These are phyloP conservation scores for Deakozyma indianensis DNA, from an alignment of 805 yeast genomes.

Conservation along the genomic window DNA sequence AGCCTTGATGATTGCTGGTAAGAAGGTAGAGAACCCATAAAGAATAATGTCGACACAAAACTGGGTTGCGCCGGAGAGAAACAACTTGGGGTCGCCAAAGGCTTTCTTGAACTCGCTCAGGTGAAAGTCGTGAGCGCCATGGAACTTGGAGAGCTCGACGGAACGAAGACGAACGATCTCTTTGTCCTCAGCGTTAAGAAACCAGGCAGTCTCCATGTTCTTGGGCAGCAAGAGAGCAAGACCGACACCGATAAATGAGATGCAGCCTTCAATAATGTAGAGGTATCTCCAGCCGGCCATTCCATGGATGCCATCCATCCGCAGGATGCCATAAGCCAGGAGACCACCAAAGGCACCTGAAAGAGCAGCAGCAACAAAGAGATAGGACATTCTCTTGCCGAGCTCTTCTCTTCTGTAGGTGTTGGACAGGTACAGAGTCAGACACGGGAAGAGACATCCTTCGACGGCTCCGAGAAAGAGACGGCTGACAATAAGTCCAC, in stretches of 20 bases:
- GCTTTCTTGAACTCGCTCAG: slow-evolving; percentile 23
- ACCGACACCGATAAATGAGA: slow-evolving; percentile 21
- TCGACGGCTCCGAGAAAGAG: slow-evolving; percentile 28
- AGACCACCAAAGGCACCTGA: slow-evolving; percentile 26
- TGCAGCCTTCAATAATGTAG: slow-evolving; percentile 40
- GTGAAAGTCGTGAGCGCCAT: slow-evolving; percentile 21
- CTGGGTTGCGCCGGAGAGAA: slow-evolving; percentile 25
- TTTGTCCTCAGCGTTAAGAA: slow-evolving; percentile 26
- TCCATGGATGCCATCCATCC: slow-evolving; percentile 27
- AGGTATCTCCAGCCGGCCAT: slow-evolving; percentile 41
- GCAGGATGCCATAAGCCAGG: slow-evolving; percentile 26
- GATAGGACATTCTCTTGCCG: slow-evolving; percentile 25
- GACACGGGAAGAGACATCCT: slow-evolving; percentile 31
- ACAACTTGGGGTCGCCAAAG: slow-evolving; percentile 24
- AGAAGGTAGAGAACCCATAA: slow-evolving; percentile 32
- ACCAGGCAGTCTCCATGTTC: slow-evolving; percentile 26
- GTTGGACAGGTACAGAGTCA: slow-evolving; percentile 17
- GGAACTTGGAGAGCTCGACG: slow-evolving; percentile 22
- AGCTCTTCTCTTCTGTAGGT: slow-evolving; percentile 27
- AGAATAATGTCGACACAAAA: slow-evolving; percentile 30
- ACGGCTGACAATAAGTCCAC: slow-evolving; percentile 22
- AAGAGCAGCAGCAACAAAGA: slow-evolving; percentile 23
- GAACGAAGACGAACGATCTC: slow-evolving; percentile 24
- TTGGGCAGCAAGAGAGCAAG: slow-evolving; percentile 26
- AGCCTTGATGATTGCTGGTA: slow-evolving; percentile 30